Base-by-base conservation (phyloP, 1,139 yeast species). In the Debaryomyces coudertii region DNA sequence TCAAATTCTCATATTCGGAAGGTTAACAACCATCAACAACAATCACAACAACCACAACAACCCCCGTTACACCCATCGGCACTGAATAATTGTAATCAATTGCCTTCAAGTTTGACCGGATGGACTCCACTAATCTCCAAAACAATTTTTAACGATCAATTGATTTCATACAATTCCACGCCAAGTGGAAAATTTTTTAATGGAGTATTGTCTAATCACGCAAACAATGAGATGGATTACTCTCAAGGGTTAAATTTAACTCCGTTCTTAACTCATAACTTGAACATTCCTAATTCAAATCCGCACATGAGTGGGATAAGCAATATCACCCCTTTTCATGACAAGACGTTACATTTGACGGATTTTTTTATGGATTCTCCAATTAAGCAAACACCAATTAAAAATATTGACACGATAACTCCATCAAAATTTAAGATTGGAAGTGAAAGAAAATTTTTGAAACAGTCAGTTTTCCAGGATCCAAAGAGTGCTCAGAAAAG, bases 291-390 rank as follows among this genome's bases (percentile, higher is more conserved):
- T 31, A 54, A 53, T 30, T 45, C 56, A n/a, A 50, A 47, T 24
- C 48, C 58, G 3, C 40, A 47, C 23, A 44, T 38, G 29, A 55
- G 56, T 27, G 62, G 61, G 36, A 49, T 58, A 25, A 56, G 63
- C 27, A 62, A 62, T 33, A 62, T 72, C 44, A 75, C 80, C 11
- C 80, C 80, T 4, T 72, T 69, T 50, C 73, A 72, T 53, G 79
- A 75, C 45, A 73, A 71, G 54, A 62, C 77, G 2, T 60, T 72
- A 44, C 77, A 72, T 49, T 58, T 72, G 42, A 61, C 74, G 2
- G 79, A 75, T 51, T 73, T 75, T 47, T 74, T 72, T 54, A 73
- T 71, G 63, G 80, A 75, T 47, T 68, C 76, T 7, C 80, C 80
- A 9, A 69, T 73, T 30, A 58, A 66, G 38, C 56, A 53, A 48